Percentiles rank a stretch among this genome's conserved stretches.
Evolutionary conservation across 371 early-diverging fungal genomes (phyloP).

Genomic region (Mucor racemosus): DNA sequence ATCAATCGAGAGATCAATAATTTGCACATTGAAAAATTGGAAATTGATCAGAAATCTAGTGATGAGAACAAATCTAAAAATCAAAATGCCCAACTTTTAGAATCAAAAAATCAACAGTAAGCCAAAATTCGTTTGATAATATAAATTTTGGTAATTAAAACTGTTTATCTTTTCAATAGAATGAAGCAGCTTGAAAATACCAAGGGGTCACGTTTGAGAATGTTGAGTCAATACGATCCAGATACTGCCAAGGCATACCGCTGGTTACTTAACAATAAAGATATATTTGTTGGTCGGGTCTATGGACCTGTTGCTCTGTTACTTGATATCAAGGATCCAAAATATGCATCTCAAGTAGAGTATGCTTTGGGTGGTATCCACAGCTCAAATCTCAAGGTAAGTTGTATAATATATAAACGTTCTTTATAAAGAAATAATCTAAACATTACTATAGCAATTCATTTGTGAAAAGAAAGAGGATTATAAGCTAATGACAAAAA

Average conservation of each 20-base stretch:
- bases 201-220: constrained; percentile 46
- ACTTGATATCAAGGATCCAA: constrained; percentile 67
- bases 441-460: constrained; percentile 62
- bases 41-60: background rate
- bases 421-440: background rate
- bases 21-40: background rate
- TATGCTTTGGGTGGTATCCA: constrained; percentile 42
- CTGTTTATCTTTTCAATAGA: constrained; percentile 34
- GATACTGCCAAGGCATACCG: constrained; percentile 63
- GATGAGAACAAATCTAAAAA: constrained; percentile 8
- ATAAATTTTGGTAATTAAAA: background rate
- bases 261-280: constrained; percentile 70
- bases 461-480: constrained; percentile 80
- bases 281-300: constrained; percentile 69
- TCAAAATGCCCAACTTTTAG: background rate
- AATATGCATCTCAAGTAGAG: constrained; percentile 73
- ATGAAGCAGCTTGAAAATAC: constrained; percentile 64
- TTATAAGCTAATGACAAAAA: constrained; percentile 68
- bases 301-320: constrained; percentile 77
- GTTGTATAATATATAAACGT: background rate
- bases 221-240: constrained; percentile 43
- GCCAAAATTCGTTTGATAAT: background rate
- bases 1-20: constrained; percentile 18
- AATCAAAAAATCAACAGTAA: constrained; percentile 16
- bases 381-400: constrained; percentile 51